A percentile compares a stretch with the other conserved stretches of the same genome.
These are phyloP conservation scores for Fraxinus xanthoxyloides DNA, from an alignment of 305 asterid species.

Conservation along the genomic window DNA sequence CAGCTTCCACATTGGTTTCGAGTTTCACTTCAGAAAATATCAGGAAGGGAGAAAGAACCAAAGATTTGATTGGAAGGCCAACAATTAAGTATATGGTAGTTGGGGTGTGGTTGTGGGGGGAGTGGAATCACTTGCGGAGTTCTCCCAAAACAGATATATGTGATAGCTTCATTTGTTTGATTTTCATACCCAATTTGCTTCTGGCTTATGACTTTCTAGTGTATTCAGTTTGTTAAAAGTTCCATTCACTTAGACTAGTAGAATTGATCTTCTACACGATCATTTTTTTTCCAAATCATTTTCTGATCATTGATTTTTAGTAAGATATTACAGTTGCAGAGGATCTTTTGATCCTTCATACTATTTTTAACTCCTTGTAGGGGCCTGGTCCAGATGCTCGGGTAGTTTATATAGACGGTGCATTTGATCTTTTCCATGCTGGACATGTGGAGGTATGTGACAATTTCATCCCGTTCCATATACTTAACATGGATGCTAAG, in stretches of 20 bases:
- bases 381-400: conserved; percentile 96
- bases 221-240: conserved; percentile 9
- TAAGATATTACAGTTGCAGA: conserved; percentile 19
- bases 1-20: neutral
- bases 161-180: neutral
- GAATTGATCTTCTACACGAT: neutral
- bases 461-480: conserved; percentile 13
- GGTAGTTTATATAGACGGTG: conserved; percentile 89
- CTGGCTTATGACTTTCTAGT: conserved; percentile 10
- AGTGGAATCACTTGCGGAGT: neutral
- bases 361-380: conserved; percentile 33
- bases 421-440: conserved; percentile 96
- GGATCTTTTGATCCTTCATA: conserved; percentile 11
- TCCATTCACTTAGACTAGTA: conserved; percentile 7
- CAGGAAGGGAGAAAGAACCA: neutral
- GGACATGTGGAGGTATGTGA: conserved; percentile 89
- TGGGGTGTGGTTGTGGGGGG: neutral
- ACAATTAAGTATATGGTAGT: neutral
- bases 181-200: conserved; percentile 6
- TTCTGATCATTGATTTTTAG: neutral
- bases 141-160: neutral
- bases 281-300: neutral
- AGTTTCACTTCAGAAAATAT: neutral
- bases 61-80: neutral
- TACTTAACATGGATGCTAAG: conserved; percentile 4